Percentiles rank a stretch among this genome's conserved stretches.
These are phyloP conservation scores for Kodamaea neixiangensis DNA, from an alignment of 805 yeast genomes.

Conservation along the genomic window DNA sequence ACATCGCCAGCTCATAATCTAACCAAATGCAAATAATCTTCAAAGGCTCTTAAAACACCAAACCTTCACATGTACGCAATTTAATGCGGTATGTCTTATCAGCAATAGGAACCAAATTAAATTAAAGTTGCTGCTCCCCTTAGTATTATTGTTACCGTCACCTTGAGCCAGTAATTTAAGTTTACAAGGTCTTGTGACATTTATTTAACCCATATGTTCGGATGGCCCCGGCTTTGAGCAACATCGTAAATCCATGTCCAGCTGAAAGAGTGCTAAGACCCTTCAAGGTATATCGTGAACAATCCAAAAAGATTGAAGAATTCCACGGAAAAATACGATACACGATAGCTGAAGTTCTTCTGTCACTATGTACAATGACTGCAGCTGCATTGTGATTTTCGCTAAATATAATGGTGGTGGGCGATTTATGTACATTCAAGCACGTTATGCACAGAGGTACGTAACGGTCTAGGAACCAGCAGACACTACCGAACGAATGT, in stretches of 20 bases:
- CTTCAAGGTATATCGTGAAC: not conserved
- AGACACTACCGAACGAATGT: not conserved
- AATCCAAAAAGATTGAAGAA: not conserved
- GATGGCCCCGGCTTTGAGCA: not conserved
- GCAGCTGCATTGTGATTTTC: not conserved
- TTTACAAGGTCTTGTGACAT: not conserved
- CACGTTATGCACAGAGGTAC: not conserved
- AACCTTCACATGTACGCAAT: too few species aligned
- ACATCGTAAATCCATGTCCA: not conserved
- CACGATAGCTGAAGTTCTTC: not conserved
- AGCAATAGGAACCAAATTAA: too few species aligned
- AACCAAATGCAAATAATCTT: too few species aligned
- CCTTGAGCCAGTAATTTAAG: not conserved
- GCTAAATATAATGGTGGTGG: not conserved
- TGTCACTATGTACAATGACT: not conserved
- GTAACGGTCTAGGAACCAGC: not conserved
- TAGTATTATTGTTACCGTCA: not conserved
- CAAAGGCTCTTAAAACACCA: too few species aligned
- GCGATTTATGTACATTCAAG: not conserved
- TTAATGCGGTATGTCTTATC: too few species aligned
- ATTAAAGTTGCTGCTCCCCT: not conserved
- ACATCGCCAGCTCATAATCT: too few species aligned
- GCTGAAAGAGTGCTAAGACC: not conserved
- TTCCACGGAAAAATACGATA: not conserved
- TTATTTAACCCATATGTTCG: not conserved